Base-by-base conservation (phyloP, 2,329 filamentous ascomycete genomes). In the Botrytis deweyae region DNA sequence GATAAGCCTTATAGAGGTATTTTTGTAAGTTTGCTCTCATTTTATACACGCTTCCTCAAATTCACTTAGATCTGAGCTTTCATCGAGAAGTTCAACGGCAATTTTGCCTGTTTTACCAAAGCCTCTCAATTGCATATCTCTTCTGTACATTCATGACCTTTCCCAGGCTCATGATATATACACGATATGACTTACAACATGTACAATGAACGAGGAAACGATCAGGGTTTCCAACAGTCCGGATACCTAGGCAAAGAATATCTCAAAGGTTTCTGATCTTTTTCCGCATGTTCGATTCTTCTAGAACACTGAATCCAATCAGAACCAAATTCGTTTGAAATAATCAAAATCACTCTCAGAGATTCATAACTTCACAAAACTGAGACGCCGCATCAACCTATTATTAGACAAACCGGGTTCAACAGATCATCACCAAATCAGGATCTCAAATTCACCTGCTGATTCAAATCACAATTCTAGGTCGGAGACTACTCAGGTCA, bases 1-100 rank as follows among this genome's bases (percentile, higher is more conserved):
- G 86, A 90, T 72, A 95, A 94, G 80, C 95, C 94, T 0, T 98
- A 91, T 85, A 90, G 94, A 76, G 95, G 95, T 0, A 93, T 99
- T 44, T 98, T 93, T 92, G 92, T 94, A 25, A 73, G 69, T 72
- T 38, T 59, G 5, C 10, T 33, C 61, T 58, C 36, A 22, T 59
- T 36, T 42, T 29, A 9, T 29, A 14, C 42, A 14, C 38, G 25
- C 58, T 22, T 52, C 38, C 55, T 46, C 46, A 18, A 18, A 16
- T 64, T 52, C 9, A 25, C 59, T 16, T 42, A 1, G 49, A 25
- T 20, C 22, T 20, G 52, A 18, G 40, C 49, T 55, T 22, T 22
- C 4, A 58, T 10, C 36, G 66, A 12, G 29, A 9, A 58, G 18
- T 44, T 36, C 14, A 40, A 6, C 14, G 25, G 33, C 4, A 65